Evolutionary conservation across 257 asterid genomes (phyloP).

Genomic region (Verbascum thapsus): DNA sequence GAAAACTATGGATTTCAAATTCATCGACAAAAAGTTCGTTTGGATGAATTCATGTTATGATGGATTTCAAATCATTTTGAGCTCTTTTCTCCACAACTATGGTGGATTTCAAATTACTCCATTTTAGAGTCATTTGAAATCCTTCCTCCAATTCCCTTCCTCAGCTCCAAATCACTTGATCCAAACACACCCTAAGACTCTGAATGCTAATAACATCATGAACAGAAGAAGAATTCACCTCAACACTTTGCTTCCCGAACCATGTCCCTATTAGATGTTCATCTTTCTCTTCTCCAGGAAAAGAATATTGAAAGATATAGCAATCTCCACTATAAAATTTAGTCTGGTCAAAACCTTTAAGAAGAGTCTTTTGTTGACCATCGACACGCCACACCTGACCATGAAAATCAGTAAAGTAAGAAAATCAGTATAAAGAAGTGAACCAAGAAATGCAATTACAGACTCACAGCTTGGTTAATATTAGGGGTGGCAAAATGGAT

Average conservation of each 20-base stretch:
- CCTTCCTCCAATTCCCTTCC: too few relatives aligned
- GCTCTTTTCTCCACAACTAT: too few relatives aligned
- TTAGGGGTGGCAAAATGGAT: too few relatives aligned
- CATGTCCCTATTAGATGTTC: constrained; percentile 92
- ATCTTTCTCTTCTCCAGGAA: constrained; percentile 91
- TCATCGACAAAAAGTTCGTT: too few relatives aligned
- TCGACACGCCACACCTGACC: constrained; percentile 93
- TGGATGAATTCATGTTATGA: too few relatives aligned
- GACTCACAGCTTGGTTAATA: neutral
- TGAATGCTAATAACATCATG: neutral
- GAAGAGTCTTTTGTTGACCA: constrained; percentile 81
- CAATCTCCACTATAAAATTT: constrained; percentile 97
- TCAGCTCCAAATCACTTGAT: too few relatives aligned
- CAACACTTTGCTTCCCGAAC: constrained; percentile 87
- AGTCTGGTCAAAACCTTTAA: constrained; percentile 72
- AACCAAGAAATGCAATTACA: constrained; percentile 20
- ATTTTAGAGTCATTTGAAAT: too few relatives aligned
- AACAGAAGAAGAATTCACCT: constrained; percentile 50
- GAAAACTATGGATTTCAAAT: too few relatives aligned
- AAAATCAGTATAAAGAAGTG: constrained; percentile 25
- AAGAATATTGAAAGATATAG: constrained; percentile 86
- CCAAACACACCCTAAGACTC: too few relatives aligned
- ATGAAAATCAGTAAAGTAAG: constrained; percentile 25
- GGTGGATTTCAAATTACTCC: too few relatives aligned
- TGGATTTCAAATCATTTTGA: too few relatives aligned